A percentile compares a stretch with the other conserved stretches of the same genome.
phyloP scores from a whole-genome alignment of 768 basidiomycete species.

The Trametopsis cervina region DNA sequence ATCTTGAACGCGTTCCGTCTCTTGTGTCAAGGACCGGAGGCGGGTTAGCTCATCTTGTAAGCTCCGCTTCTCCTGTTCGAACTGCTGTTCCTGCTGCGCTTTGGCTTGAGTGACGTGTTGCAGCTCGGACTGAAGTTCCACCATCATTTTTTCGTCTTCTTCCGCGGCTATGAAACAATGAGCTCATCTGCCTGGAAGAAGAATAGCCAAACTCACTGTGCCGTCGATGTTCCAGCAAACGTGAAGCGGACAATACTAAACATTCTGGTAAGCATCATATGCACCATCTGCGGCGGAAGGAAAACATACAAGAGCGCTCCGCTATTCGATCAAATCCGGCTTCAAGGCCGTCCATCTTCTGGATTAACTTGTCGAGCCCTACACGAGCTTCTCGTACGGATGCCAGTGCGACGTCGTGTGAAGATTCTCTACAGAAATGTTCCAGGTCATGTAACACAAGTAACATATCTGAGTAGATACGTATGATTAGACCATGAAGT shows the following conservation, averaged over 20 bases:
- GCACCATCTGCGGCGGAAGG: neutral
- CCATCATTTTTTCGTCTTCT: slow-evolving; percentile 68
- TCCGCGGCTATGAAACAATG: slow-evolving; percentile 47
- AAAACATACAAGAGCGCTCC: slow-evolving; percentile 60
- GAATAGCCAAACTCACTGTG: slow-evolving; percentile 47
- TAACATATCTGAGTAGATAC: slow-evolving; percentile 55
- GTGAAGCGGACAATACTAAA: slow-evolving; percentile 70
- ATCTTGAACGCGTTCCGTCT: slow-evolving; percentile 38
- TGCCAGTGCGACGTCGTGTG: slow-evolving; percentile 38
- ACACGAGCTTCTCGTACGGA: slow-evolving; percentile 58
- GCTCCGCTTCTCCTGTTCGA: slow-evolving; percentile 50
- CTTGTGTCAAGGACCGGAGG: slow-evolving; percentile 39
- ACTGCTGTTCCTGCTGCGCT: slow-evolving; percentile 44
- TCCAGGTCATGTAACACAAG: slow-evolving; percentile 62
- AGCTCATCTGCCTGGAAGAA: slow-evolving; percentile 6
- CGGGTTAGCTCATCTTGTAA: slow-evolving; percentile 52
- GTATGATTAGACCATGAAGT: neutral
- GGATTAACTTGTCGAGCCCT: slow-evolving; percentile 61
- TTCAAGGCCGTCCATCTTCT: slow-evolving; percentile 75
- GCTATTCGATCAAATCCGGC: slow-evolving; percentile 80
- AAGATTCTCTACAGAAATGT: slow-evolving; percentile 38
- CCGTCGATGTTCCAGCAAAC: slow-evolving; percentile 59
- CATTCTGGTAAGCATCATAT: neutral
- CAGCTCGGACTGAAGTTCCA: slow-evolving; percentile 62
- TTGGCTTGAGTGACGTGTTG: slow-evolving; percentile 51